Evolutionary conservation across 2,329 filamentous ascomycete species (phyloP).

Genomic region (Alternaria sp.): DNA sequence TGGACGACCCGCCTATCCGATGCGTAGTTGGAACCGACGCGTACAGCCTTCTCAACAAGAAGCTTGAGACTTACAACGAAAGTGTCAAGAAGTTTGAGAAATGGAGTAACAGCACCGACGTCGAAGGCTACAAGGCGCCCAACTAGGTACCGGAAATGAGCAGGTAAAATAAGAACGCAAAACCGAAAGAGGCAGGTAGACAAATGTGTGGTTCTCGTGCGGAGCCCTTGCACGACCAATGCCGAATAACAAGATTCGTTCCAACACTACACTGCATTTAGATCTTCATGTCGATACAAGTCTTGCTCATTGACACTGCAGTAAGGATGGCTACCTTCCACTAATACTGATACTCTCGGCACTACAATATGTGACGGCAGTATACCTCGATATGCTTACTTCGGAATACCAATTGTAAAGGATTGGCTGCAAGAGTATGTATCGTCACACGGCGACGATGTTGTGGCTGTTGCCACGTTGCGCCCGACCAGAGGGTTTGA

Average conservation of each 20-base stretch:
- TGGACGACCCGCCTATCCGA: constrained; percentile 60
- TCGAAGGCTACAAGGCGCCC: constrained; percentile 48
- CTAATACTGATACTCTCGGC: neutral
- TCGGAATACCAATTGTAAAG: neutral
- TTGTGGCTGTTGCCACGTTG: constrained; percentile 25
- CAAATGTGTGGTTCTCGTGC: neutral
- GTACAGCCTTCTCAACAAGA: constrained; percentile 56
- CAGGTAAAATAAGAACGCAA: neutral
- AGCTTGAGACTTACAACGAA: constrained; percentile 58
- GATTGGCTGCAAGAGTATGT: neutral
- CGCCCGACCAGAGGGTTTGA: constrained; percentile 1
- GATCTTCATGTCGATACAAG: neutral
- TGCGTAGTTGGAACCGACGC: constrained; percentile 62
- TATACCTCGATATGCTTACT: neutral
- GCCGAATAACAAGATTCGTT: neutral
- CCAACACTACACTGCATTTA: neutral
- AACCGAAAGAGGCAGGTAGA: neutral
- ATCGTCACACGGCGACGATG: constrained; percentile 13
- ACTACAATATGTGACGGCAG: neutral
- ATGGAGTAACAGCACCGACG: constrained; percentile 57
- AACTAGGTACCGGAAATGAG: constrained; percentile 10
- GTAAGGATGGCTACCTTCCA: neutral
- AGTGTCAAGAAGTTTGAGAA: constrained; percentile 59
- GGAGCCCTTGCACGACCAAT: neutral
- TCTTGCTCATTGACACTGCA: neutral